Conservation (phyloP, 2,329 filamentous ascomycete species). For the Penicillium sp. region DNA sequence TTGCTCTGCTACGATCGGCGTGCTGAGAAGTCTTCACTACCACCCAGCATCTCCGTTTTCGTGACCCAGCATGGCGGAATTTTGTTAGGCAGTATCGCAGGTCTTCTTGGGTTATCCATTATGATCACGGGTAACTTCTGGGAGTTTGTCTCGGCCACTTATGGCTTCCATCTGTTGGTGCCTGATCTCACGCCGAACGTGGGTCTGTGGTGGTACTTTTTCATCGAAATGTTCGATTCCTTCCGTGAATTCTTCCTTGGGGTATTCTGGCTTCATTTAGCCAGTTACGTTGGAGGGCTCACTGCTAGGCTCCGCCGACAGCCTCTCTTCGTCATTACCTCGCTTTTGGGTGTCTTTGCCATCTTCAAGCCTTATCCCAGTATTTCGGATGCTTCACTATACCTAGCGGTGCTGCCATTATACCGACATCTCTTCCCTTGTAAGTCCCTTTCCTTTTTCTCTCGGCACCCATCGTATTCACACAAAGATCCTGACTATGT, state of each 20-base stretch:
- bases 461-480: too few relatives aligned
- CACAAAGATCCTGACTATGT: conserved; percentile 21
- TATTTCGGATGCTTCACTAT: conserved; percentile 81
- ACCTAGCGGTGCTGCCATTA: conserved; percentile 73
- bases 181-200: conserved; percentile 92
- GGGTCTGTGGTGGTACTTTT: conserved; percentile 99
- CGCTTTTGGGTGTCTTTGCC: conserved; percentile 82
- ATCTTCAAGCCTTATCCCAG: conserved; percentile 98
- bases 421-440: conserved; percentile 86
- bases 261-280: conserved; percentile 94
- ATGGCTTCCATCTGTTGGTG: conserved; percentile 84
- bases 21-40: conserved; percentile 27
- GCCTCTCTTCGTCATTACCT: conserved; percentile 75
- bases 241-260: conserved; percentile 96
- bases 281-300: conserved; percentile 80
- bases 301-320: conserved; percentile 77
- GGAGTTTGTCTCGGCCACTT: conserved; percentile 83
- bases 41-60: conserved; percentile 43
- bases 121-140: conserved; percentile 70
- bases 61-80: conserved; percentile 48
- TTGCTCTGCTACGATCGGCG: conserved; percentile 72
- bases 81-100: conserved; percentile 51
- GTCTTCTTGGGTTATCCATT: conserved; percentile 66
- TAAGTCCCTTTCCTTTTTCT: conserved; percentile 37
- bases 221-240: conserved; percentile 98